Base-by-base conservation (phyloP, 371 early-diverging fungal genomes). In the Mortierella sp. region DNA sequence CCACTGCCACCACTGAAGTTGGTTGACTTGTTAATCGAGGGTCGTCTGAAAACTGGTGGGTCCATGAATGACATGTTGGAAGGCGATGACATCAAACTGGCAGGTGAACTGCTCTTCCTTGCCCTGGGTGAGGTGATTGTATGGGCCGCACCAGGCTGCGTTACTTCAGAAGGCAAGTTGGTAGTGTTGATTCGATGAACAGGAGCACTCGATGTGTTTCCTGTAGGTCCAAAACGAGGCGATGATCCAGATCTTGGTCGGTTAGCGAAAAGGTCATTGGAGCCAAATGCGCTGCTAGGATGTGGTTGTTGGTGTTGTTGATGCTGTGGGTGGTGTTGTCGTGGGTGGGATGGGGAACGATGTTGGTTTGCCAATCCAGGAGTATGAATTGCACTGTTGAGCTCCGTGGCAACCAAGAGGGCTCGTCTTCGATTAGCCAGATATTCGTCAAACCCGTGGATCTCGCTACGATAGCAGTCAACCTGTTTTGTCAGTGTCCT, bases 391-490 rank as follows among this genome's bases (percentile, higher is more conserved):
- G 70, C 81, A 29, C 80, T 78, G 59, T 73, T 81, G 54, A 78
- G 73, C 57, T 79, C 81, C 5, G 77, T 79, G 2, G 81, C 72
- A 14, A 76, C 81, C 24, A 89, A 73, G 25, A 89, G 66, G 3
- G 78, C 77, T 39, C 82, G 72, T 21, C 90, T 79, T 37, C 88
- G 84, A 45, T 90, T 86, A 28, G 86, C 78, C 27, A 90, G 64
- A 19, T 82, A 77, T 41, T 81, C 70, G 56, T 87, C 87, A 74
- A 90, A 90, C 1, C 63, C 65, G 24, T 82, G 82, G 27, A 88
- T 80, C 60, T 86, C 87, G 6, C 88, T 85, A 4, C 90, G 85
- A 71, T 90, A 90, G 56, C 82, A 90, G 53, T 86, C 87, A n/a
- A 90, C 83, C 60, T 90, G 88, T 52, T 90, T 85, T 2, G 88